A percentile compares a stretch with the other conserved stretches of the same genome.
Conservation (phyloP, 2,329 filamentous ascomycete species). For the Zymoseptoria passerinii region DNA sequence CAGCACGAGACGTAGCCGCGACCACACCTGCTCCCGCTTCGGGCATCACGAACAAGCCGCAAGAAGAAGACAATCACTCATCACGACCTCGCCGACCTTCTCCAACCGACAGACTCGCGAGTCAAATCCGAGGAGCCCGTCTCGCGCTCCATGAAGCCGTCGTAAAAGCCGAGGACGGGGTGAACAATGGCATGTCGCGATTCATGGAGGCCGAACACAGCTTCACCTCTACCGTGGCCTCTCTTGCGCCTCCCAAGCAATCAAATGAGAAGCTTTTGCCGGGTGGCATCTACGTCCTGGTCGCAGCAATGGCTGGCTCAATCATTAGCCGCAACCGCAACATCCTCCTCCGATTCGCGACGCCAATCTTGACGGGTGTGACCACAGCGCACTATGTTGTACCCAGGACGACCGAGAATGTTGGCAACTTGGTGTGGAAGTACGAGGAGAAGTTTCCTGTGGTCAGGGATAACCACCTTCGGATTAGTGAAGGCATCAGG, state of each 20-base stretch:
- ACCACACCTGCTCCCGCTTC: constrained; percentile 31
- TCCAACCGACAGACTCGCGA: constrained; percentile 81
- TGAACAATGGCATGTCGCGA: constrained; percentile 73
- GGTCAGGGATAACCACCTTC: constrained; percentile 71
- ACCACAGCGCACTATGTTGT: constrained; percentile 76
- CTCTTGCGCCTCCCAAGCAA: constrained; percentile 75
- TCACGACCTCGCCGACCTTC: constrained; percentile 47
- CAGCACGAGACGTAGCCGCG: constrained; percentile 31
- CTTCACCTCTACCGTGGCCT: constrained; percentile 82
- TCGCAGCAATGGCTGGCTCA: constrained; percentile 88
- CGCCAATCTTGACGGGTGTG: constrained; percentile 72
- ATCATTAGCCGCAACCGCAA: constrained; percentile 85
- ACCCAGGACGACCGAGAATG: constrained; percentile 83
- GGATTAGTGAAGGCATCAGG: constrained; percentile 59
- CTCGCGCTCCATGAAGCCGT: constrained; percentile 72
- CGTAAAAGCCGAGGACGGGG: constrained; percentile 64
- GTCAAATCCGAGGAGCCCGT: constrained; percentile 70
- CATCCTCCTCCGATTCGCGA: constrained; percentile 66
- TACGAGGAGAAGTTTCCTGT: constrained; percentile 86
- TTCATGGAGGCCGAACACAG: constrained; percentile 79
- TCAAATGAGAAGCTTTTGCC: constrained; percentile 84
- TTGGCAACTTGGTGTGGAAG: constrained; percentile 76
- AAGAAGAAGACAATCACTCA: constrained; percentile 20
- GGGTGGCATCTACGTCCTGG: constrained; percentile 82
- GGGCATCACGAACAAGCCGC: constrained; percentile 27